Evolutionary conservation across 352 stramenopile genomes (phyloP), one percentile per base, ranked within the genome.

Genomic region (Pythium brachiatum): DNA sequence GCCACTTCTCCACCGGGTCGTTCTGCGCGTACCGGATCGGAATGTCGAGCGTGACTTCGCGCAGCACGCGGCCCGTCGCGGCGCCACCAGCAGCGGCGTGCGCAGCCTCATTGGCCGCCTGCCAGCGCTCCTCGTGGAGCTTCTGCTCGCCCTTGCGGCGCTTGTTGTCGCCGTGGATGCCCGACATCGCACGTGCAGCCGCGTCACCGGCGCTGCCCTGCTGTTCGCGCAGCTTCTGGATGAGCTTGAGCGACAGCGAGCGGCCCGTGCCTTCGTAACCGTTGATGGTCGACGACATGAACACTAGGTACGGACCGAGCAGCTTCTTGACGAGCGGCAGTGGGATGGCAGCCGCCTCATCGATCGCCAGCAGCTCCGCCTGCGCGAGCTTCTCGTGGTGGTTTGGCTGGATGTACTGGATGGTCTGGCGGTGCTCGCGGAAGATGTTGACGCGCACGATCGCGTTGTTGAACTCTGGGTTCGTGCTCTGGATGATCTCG

Each of bases 261-360:
- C 98, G 76, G 23, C 98, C 98, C 5, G 98, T 99, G 47, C 98
- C 98, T 89, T 99, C 98, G 74, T 99, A 99, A 34, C 98, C 98
- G 76, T 99, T 99, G 47, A 99, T 95, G 4, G 98, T 99, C 27
- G 96, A 99, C 66, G 95, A 98, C 74, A 99, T 89, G 69, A 99
- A 99, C 12, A 99, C 97, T 9, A 99, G 76, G 74, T 98, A 98
- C 34, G 92, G 87, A 0, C 95, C 95, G 38, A 99, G 86, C 31
- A 99, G 74, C 44, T 90, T 89, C 63, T 98, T 92, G 7, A 99
- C 96, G 21, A 99, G 76, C 2, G 98, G 98, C 15, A 99, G 85
- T n/a, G 98, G 98, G 70, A 99, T 99, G 13, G 97, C 98, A n/a
- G 98, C 98, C 23, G 98, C 98, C 75, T 99, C 97, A 74, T 99